Evolutionary conservation across 1,139 yeast species (phyloP), one percentile per base, ranked within the genome.

Genomic region (Suhomyces bokatorum): DNA sequence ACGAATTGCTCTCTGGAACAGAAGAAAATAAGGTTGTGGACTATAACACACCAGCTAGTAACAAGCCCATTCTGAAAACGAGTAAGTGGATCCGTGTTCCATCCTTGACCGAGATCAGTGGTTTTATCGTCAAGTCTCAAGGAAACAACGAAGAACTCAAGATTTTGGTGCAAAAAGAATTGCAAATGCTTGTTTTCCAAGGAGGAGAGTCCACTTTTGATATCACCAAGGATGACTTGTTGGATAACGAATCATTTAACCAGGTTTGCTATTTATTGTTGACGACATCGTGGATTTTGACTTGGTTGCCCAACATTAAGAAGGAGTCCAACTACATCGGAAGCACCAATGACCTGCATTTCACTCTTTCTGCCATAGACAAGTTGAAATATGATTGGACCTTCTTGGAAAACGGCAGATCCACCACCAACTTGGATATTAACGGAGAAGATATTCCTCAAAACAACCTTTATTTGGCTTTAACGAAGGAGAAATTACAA

Each of bases 221-320:
- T n/a, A 57, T 73, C 4, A 62, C 64, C 15, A 74, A 73, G 47
- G 73, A 73, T 46, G 77, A 75, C 49, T 56, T 70, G 35, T 57
- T 76, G 39, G 78, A 73, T 47, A 64, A 65, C 38, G 76, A 72
- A 30, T 66, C 78, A 13, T 67, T 80, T 54, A 71, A 75, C 47
- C 75, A 76, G 40, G 64, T 81, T 28, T 69, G 80, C 36, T 62
- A 78, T 55, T 66, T 85, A 47, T 58, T 78, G 40, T 63, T 70
- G 31, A 71, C 85, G 8, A 52, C 78, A 3, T 60, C 67, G 24
- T 71, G 82, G 79, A 63, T 81, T 29, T 62, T 78, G 49, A 54
- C 70, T 17, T 80, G 87, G 88, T 62, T 83, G 37, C 83, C 83
- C 7, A 53, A 58, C n/a, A 58, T 80, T 50, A 71, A 75, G 38